Percentiles rank a stretch among this genome's conserved stretches.
These are phyloP conservation scores for Xylariaceae sp. DNA, from an alignment of 2,329 filamentous ascomycete genomes.

Conservation along the genomic window DNA sequence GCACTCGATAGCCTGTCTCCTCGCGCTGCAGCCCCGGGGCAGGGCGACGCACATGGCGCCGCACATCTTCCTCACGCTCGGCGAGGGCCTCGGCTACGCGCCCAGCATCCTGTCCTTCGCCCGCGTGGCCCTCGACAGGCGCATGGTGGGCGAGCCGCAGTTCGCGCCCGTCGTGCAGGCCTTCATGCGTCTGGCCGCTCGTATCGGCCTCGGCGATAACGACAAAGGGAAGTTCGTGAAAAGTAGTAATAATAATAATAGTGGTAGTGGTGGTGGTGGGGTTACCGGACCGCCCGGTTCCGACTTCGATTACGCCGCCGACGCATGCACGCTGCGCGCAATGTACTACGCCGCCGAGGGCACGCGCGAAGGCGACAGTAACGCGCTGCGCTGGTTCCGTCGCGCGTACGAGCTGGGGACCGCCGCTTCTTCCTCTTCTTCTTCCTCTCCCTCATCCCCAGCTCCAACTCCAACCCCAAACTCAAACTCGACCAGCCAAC, in stretches of 20 bases:
- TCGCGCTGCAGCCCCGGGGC: conserved; percentile 10
- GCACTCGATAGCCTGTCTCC: conserved; percentile 29
- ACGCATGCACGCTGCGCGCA: conserved; percentile 35
- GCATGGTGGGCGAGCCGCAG: conserved; percentile 10
- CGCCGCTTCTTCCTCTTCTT: no score
- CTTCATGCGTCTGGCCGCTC: conserved; percentile 16
- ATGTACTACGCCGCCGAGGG: conserved; percentile 20
- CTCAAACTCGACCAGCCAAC: neutral
- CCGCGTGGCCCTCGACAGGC: conserved; percentile 12
- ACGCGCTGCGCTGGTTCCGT: conserved; percentile 29
- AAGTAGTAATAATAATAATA: neutral
- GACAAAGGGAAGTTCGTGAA: neutral
- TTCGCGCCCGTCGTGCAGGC: conserved; percentile 18
- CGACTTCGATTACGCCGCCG: conserved; percentile 22
- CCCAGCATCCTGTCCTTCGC: conserved; percentile 34
- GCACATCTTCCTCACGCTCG: conserved; percentile 33
- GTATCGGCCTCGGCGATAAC: conserved; percentile 21
- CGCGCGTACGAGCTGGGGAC: conserved; percentile 19
- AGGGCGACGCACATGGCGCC: conserved; percentile 21
- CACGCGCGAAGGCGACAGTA: conserved; percentile 13
- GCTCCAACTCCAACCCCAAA: no score
- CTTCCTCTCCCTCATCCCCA: no score
- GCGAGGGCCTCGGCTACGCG: conserved; percentile 27
- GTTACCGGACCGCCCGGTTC: no score
- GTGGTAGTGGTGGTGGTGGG: neutral